Evolutionary conservation across 345 rosid genomes (phyloP).

Genomic region (Salix arbutifolia): DNA sequence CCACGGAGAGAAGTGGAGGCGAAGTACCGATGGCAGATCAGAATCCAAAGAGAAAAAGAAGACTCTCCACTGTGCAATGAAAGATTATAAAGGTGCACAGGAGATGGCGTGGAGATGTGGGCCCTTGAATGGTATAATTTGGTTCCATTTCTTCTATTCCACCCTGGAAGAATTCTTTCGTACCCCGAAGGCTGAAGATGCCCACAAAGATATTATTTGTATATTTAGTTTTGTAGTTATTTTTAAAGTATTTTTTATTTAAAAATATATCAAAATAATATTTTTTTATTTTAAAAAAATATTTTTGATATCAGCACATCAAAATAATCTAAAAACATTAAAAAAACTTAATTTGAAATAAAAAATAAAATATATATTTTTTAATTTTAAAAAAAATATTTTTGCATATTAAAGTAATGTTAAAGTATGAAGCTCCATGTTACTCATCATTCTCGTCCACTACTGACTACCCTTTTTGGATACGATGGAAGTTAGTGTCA

Average conservation of each 20-base stretch:
- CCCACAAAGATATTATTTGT: neutral
- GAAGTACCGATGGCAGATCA: constrained; percentile 15
- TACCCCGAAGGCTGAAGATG: constrained; percentile 24
- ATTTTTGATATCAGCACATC: too few relatives aligned
- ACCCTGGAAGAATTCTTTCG: constrained; percentile 18
- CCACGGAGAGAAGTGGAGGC: neutral
- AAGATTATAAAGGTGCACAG: neutral
- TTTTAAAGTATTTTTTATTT: too few relatives aligned
- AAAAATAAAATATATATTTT: too few relatives aligned
- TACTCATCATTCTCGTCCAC: constrained; percentile 14
- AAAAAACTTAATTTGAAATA: too few relatives aligned
- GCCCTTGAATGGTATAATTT: constrained; percentile 3
- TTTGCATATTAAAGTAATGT: too few relatives aligned
- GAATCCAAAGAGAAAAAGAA: constrained; percentile 29
- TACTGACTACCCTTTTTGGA: neutral
- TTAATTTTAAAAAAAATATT: too few relatives aligned
- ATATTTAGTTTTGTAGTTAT: too few relatives aligned
- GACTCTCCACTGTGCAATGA: neutral
- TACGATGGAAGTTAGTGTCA: neutral
- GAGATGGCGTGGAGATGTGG: constrained; percentile 11
- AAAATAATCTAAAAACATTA: too few relatives aligned
- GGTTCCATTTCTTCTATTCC: constrained; percentile 3
- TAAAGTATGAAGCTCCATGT: neutral
- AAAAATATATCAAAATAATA: too few relatives aligned
- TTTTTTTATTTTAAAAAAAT: too few relatives aligned